Conservation (phyloP, 2,329 filamentous ascomycete species). For the Graphilbum sp. region DNA sequence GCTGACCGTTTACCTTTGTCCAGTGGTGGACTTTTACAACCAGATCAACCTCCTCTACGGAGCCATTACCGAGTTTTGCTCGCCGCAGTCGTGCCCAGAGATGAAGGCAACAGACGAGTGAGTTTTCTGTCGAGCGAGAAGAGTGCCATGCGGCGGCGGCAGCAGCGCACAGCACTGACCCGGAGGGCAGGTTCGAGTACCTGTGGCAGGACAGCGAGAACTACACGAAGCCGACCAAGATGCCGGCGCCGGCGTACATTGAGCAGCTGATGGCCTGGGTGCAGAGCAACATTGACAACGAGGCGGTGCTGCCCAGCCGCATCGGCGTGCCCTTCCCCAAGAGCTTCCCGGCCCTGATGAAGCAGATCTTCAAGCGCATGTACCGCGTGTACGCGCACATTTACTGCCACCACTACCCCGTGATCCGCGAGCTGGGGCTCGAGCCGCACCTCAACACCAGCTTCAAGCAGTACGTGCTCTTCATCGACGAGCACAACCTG, state of each 20-base stretch:
- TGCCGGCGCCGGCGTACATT: slow-evolving; percentile 93
- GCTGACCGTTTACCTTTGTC: slow-evolving; percentile 8
- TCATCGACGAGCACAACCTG: slow-evolving; percentile 90
- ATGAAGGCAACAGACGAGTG: slow-evolving; percentile 99
- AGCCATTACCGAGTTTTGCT: slow-evolving; percentile 98
- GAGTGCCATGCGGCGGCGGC: background rate
- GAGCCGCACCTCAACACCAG: slow-evolving; percentile 97
- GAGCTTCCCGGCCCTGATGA: slow-evolving; percentile 71
- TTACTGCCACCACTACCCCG: slow-evolving; percentile 98
- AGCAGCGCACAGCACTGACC: background rate
- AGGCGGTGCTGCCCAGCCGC: slow-evolving; percentile 83
- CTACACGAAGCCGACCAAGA: slow-evolving; percentile 93
- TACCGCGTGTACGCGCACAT: slow-evolving; percentile 98
- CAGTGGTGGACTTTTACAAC: slow-evolving; percentile 99
- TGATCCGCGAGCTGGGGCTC: slow-evolving; percentile 84
- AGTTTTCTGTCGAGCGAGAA: slow-evolving; percentile 16
- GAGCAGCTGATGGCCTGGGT: slow-evolving; percentile 97
- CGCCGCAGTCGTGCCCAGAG: slow-evolving; percentile 88
- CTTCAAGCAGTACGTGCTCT: slow-evolving; percentile 99
- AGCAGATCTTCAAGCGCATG: slow-evolving; percentile 96
- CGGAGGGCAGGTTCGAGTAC: slow-evolving; percentile 76
- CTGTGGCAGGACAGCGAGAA: slow-evolving; percentile 94
- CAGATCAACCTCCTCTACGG: slow-evolving; percentile 98
- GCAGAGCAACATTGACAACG: slow-evolving; percentile 88
- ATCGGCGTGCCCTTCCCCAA: slow-evolving; percentile 93